Percentiles rank a stretch among this genome's conserved stretches.
phyloP scores from a whole-genome alignment of 129 eudicot species.

The Escallonia herrerae region DNA sequence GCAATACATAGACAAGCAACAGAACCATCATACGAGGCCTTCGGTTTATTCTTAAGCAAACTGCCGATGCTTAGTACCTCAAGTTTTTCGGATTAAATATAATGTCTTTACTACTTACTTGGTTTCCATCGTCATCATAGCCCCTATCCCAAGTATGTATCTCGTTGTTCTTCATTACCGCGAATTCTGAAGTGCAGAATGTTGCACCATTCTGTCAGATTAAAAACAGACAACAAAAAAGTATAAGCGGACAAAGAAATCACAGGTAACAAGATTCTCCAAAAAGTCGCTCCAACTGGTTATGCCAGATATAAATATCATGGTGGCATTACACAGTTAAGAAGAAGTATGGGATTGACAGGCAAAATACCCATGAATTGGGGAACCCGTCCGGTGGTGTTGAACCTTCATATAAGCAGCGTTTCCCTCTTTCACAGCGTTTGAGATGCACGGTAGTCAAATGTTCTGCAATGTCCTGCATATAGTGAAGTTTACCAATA shows the following conservation, averaged over 20 bases:
- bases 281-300: neutral
- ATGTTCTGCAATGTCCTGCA: slow-evolving; percentile 93
- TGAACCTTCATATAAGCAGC: slow-evolving; percentile 92
- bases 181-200: slow-evolving; percentile 76
- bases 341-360: neutral
- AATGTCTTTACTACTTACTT: slow-evolving; percentile 40
- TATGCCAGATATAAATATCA: too few relatives aligned
- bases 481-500: slow-evolving; percentile 2
- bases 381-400: slow-evolving; percentile 96
- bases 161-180: slow-evolving; percentile 85
- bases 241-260: neutral
- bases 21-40: neutral
- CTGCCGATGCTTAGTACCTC: neutral
- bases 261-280: neutral
- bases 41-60: neutral
- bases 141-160: slow-evolving; percentile 94
- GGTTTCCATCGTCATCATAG: slow-evolving; percentile 86
- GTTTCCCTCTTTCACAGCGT: slow-evolving; percentile 89
- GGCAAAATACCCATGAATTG: slow-evolving; percentile 65
- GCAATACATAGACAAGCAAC: neutral
- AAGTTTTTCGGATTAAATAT: neutral
- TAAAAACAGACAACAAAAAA: neutral
- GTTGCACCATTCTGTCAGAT: slow-evolving; percentile 75
- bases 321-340: neutral
- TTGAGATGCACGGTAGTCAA: slow-evolving; percentile 82